These are phyloP conservation scores for Pisolithus albus DNA, from an alignment of 768 basidiomycete genomes.

Conservation along the genomic window DNA sequence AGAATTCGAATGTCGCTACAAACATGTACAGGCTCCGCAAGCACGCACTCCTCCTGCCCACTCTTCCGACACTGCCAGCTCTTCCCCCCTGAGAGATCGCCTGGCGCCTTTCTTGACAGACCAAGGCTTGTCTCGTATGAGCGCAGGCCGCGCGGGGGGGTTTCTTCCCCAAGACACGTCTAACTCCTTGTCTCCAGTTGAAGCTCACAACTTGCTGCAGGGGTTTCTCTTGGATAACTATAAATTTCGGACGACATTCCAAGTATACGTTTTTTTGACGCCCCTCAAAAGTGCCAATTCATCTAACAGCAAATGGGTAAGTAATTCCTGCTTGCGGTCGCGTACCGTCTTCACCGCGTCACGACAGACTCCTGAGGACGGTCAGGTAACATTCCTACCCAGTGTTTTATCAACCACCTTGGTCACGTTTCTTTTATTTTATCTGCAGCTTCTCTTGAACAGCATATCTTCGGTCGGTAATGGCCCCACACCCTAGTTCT, in stretches of 20 bases:
- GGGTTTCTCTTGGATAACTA: conserved; percentile 38
- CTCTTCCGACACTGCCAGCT: conserved; percentile 2
- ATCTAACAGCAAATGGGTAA: conserved; percentile 38
- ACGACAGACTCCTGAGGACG: conserved; percentile 40
- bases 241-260: conserved; percentile 33
- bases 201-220: conserved; percentile 41
- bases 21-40: conserved; percentile 25
- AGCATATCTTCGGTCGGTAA: conserved; percentile 32
- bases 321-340: conserved; percentile 1
- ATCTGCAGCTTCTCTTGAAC: conserved; percentile 33
- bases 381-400: conserved; percentile 34
- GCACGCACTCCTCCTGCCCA: conserved; percentile 3
- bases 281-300: conserved; percentile 33
- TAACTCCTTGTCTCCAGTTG: conserved; percentile 34
- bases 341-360: not conserved
- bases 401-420: conserved; percentile 1
- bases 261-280: conserved; percentile 41
- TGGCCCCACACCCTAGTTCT: not conserved
- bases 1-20: conserved; percentile 40
- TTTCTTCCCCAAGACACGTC: conserved; percentile 32
- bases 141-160: conserved; percentile 36
- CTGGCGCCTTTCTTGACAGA: conserved; percentile 41
- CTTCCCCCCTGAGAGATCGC: conserved; percentile 10
- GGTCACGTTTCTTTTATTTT: not conserved
- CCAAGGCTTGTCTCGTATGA: conserved; percentile 38